Percentiles rank a stretch among this genome's conserved stretches.
phyloP scores from a whole-genome alignment of 2,329 filamentous ascomycete species.

The Didymella pomorum region DNA sequence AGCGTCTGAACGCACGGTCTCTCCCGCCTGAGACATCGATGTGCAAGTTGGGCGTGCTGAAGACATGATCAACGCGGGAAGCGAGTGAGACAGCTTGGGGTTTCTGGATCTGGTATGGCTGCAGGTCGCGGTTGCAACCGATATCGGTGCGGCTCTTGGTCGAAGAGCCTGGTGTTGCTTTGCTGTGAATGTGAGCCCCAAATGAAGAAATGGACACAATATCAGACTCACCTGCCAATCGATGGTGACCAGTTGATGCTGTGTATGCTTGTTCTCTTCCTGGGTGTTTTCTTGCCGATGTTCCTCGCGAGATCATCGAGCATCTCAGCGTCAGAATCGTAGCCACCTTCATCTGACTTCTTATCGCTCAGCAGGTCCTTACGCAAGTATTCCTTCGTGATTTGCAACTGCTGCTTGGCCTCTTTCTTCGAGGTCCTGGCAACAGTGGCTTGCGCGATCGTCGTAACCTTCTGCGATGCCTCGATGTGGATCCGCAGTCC shows the following conservation, averaged over 20 bases:
- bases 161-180: conserved; percentile 38
- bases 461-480: conserved; percentile 17
- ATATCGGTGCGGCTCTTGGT: conserved; percentile 25
- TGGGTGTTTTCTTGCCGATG: conserved; percentile 39
- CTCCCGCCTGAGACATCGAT: conserved; percentile 23
- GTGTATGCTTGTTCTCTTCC: conserved; percentile 47
- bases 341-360: conserved; percentile 45
- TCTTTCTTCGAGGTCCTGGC: conserved; percentile 32
- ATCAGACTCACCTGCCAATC: conserved; percentile 33
- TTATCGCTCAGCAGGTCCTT: conserved; percentile 47
- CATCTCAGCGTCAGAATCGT: conserved; percentile 50
- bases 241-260: conserved; percentile 47
- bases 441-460: conserved; percentile 32
- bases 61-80: conserved; percentile 34
- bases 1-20: conserved; percentile 37
- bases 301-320: conserved; percentile 45
- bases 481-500: conserved; percentile 11
- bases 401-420: conserved; percentile 36
- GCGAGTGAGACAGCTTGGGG: conserved; percentile 26
- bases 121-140: conserved; percentile 20
- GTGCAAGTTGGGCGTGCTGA: conserved; percentile 44
- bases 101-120: conserved; percentile 37
- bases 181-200: conserved; percentile 32
- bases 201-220: background rate
- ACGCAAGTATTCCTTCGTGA: conserved; percentile 43